phyloP scores from a whole-genome alignment of 2,329 filamentous ascomycete genomes.

The Thelonectria discophora region DNA sequence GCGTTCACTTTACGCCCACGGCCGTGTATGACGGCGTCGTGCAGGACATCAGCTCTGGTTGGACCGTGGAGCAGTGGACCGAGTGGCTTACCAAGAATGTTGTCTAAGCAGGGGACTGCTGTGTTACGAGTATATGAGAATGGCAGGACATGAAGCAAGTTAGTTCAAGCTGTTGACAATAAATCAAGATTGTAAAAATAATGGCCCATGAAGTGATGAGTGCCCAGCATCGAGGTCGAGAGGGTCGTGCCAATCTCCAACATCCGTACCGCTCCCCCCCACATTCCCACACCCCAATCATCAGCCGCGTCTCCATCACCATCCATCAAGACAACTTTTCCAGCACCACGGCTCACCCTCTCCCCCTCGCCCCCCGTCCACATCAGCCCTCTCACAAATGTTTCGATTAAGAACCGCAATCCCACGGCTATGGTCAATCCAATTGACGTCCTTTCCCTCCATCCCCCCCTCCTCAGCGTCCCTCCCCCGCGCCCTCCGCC shows the following conservation, averaged over 20 bases:
- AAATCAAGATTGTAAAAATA: no score
- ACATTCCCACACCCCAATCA: conserved; percentile 1
- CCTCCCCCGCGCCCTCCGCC: conserved; percentile 29
- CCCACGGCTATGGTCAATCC: conserved; percentile 32
- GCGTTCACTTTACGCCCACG: conserved; percentile 91
- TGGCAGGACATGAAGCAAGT: neutral
- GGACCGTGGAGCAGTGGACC: conserved; percentile 83
- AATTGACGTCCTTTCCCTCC: conserved; percentile 20
- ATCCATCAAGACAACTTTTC: conserved; percentile 21
- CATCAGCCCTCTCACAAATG: conserved; percentile 31
- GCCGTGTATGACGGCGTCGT: conserved; percentile 89
- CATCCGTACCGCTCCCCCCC: neutral
- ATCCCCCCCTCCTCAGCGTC: conserved; percentile 1
- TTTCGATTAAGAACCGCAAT: conserved; percentile 33
- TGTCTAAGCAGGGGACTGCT: conserved; percentile 43
- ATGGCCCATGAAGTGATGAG: no score
- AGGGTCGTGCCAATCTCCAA: neutral
- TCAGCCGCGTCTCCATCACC: neutral
- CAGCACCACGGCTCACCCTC: conserved; percentile 7
- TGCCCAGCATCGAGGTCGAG: neutral
- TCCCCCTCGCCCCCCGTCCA: conserved; percentile 12
- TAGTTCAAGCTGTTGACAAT: no score
- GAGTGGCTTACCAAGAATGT: conserved; percentile 76
- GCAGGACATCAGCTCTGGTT: conserved; percentile 81
- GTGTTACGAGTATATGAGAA: neutral